phyloP scores from a whole-genome alignment of 257 asterid species.

The Buddleja alternifolia region DNA sequence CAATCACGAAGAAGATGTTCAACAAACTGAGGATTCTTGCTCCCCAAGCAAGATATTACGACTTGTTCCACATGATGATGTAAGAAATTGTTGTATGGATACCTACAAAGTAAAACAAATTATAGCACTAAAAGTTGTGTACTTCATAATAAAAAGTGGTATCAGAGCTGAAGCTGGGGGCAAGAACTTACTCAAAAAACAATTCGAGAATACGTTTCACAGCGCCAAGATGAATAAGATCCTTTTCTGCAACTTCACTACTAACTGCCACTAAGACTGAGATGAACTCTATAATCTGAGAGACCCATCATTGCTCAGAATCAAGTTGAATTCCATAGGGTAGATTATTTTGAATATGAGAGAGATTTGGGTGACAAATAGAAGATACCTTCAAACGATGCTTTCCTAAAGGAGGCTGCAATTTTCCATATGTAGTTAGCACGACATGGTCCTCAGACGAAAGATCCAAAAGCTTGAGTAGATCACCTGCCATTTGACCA shows the following conservation, averaged over 20 bases:
- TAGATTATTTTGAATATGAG: conserved; percentile 3
- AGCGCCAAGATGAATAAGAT: conserved; percentile 74
- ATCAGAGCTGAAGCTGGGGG: conserved; percentile 13
- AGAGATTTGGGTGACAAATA: conserved; percentile 15
- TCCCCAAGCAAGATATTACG: conserved; percentile 62
- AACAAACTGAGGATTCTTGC: conserved; percentile 55
- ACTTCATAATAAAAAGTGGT: conserved; percentile 19
- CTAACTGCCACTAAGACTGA: conserved; percentile 78
- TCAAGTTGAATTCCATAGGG: conserved; percentile 31
- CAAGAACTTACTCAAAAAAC: conserved; percentile 72
- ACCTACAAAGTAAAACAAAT: conserved; percentile 40
- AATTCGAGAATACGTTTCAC: conserved; percentile 62
- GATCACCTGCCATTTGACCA: conserved; percentile 53
- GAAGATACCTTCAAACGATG: conserved; percentile 81
- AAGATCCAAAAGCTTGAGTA: conserved; percentile 81
- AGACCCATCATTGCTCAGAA: conserved; percentile 30
- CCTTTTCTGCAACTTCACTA: conserved; percentile 84
- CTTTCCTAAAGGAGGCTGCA: conserved; percentile 92
- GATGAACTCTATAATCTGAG: conserved; percentile 90
- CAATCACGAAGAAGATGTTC: conserved; percentile 65
- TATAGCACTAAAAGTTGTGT: conserved; percentile 25
- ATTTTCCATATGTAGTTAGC: conserved; percentile 84
- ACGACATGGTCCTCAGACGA: conserved; percentile 60
- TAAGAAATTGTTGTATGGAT: conserved; percentile 65
- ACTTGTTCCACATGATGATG: conserved; percentile 64